Base-by-base conservation (phyloP, 345 rosid species). In the Eucalyptus paniculata region DNA sequence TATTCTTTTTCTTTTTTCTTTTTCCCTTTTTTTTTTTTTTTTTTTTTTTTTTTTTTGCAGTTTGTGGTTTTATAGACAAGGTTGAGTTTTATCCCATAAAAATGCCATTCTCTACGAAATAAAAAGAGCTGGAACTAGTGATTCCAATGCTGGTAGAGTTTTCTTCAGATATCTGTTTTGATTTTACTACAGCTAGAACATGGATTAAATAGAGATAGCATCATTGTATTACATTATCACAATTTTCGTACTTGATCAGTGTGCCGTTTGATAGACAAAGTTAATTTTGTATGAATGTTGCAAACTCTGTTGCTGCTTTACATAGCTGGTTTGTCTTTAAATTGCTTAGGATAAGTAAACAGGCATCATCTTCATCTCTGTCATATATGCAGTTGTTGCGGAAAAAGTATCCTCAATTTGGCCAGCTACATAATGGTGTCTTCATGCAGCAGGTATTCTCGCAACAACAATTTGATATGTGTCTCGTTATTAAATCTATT, bases 331-430 rank as follows among this genome's bases (percentile, higher is more conserved):
- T 19, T 32, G 23, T 88, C 47, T 67, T 45, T 17, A 28, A 30
- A 86, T 67, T 69, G 51, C 86, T 86, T 82, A 60, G 13, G 13
- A 50, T 49, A 69, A 42, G 77, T 40, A 69, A 50, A 19, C 19
- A 32, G 50, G 56, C 28, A 28, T 69, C 9, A 67, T 77, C 88
- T 37, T 72, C 72, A 12, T 37, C 50, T 62, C 42, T 86, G n/a
- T 72, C 34, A 19, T 62, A 28, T 85, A 90, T 92, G 89, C 96
- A 98, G 99, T 92, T 95, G 83, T 91, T 98, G 93, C 97, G 96
- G 54, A 97, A 97, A 90, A 98, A 98, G 89, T 96, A 93, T 91
- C 99, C 99, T 89, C 99, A 96, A 89, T 98, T 97, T 86, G 96
- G 99, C 50, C 99, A 97, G 92, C 89, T 95, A 95, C 98, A 97